phyloP scores from a whole-genome alignment of 495 filamentous ascomycete genomes.

The Letharia lupina region DNA sequence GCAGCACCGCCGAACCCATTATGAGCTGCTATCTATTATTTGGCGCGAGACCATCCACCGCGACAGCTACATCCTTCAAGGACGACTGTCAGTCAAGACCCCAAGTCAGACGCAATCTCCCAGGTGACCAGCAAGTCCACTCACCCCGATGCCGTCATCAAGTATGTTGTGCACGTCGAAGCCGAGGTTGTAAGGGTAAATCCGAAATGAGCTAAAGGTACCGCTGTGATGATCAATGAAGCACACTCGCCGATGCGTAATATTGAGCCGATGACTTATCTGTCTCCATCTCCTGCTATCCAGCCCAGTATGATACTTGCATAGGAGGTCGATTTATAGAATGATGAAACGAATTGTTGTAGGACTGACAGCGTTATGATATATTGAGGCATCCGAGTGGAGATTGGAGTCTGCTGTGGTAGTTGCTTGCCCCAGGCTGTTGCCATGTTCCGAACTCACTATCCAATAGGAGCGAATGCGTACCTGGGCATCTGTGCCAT shows the following conservation, averaged over 20 bases:
- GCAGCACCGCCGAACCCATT: constrained; percentile 15
- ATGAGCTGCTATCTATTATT: constrained; percentile 17
- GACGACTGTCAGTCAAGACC: constrained; percentile 19
- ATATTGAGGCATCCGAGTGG: not conserved
- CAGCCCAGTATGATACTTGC: not conserved
- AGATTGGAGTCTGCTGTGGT: constrained; percentile 23
- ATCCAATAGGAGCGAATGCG: constrained; percentile 52
- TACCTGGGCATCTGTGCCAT: constrained; percentile 74
- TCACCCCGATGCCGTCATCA: constrained; percentile 21
- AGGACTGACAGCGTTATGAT: not conserved
- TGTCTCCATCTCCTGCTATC: constrained; percentile 6
- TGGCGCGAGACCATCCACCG: constrained; percentile 5
- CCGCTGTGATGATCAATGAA: constrained; percentile 17
- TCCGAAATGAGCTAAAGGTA: not conserved
- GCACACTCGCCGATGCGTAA: constrained; percentile 4
- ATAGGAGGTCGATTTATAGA: not conserved
- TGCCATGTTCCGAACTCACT: constrained; percentile 29
- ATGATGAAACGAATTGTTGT: not conserved
- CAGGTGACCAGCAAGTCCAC: constrained; percentile 22
- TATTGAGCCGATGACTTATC: constrained; percentile 19
- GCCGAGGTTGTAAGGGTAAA: not conserved
- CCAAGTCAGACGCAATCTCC: constrained; percentile 17
- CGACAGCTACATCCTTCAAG: constrained; percentile 1
- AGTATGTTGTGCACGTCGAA: not conserved
- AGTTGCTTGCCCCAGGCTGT: constrained; percentile 30